Evolutionary conservation across 106 monocot genomes (phyloP), one percentile per base, ranked within the genome.

Genomic region (Phalaenopsis aphrodite): DNA sequence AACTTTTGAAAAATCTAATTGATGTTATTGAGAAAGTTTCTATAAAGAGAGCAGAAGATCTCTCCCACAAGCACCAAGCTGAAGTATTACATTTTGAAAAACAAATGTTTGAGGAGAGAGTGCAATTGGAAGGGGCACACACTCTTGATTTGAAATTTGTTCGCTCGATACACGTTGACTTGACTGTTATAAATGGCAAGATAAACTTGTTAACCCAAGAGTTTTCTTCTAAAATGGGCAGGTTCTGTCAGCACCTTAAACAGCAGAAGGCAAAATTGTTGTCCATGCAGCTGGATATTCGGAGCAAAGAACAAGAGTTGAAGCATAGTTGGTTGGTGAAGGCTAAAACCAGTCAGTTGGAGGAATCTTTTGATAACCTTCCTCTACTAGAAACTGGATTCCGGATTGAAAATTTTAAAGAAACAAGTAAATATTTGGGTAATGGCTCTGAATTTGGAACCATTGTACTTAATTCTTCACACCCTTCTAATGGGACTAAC

Each of bases 361-460:
- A 76, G 42, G 83, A 86, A 46, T 79, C 23, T 7, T 93, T 93
- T 81, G 87, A 89, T 75, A 68, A 76, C 24, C 56, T 89, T 55
- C 91, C 91, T 78, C 86, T 93, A 69, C 61, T 80, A 52, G 84
- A 85, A 77, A 83, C 83, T 24, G 83, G 86, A 72, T 91, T 91
- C 68, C 43, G 37, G 69, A 8, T 82, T 23, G 83, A 94, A 45
- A 77, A 85, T 45, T 88, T 85, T 48, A 55, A 39, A 52, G 67
- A 73, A 66, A 39, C 76, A 48, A 49, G 15, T 45, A 79, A 84
- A 55, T 42, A 42, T 21, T 24, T 21, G 42, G 61, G 48, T 39
- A 56, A 66, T 72, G 78, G 15, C 81, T 46, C 73, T 69, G 38
- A 69, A 11, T 79, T 48, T 67, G 24, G 18, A 76, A 78, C 37